Evolutionary conservation across 176 grass and related monocot species (phyloP).

Genomic region (Avena atlantica): DNA sequence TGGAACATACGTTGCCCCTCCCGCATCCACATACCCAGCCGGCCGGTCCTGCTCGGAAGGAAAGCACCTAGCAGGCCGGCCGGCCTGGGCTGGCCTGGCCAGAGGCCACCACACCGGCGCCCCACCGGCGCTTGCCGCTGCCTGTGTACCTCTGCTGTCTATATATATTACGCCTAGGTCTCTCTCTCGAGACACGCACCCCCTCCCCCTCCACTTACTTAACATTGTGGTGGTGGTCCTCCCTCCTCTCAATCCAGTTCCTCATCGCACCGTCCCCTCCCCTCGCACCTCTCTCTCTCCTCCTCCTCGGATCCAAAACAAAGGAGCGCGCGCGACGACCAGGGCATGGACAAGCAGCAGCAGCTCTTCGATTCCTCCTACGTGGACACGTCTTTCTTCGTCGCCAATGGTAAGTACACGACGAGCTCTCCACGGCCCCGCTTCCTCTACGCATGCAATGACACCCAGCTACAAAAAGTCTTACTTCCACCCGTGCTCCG

Average conservation of each 20-base stretch:
- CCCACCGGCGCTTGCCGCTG: conserved; percentile 30
- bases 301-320: not conserved
- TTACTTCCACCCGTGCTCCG: not conserved
- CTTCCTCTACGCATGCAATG: not conserved
- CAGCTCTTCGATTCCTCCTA: conserved; percentile 43
- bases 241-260: conserved; percentile 38
- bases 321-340: not conserved
- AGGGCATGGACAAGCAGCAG: conserved; percentile 55
- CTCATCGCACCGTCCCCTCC: not conserved
- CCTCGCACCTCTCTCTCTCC: not conserved
- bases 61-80: conserved; percentile 34
- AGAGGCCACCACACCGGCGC: conserved; percentile 10
- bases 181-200: conserved; percentile 64
- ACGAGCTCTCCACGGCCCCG: not conserved
- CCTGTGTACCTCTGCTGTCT: conserved; percentile 40
- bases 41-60: conserved; percentile 26
- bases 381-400: conserved; percentile 43
- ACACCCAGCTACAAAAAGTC: not conserved
- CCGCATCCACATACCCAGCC: not conserved
- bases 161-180: conserved; percentile 56
- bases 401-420: conserved; percentile 39
- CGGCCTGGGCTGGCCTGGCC: not conserved
- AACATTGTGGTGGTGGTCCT: conserved; percentile 55
- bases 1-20: not conserved
- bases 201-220: conserved; percentile 37